Evolutionary conservation across 495 filamentous ascomycete genomes (phyloP).

Genomic region (Letharia lupina): DNA sequence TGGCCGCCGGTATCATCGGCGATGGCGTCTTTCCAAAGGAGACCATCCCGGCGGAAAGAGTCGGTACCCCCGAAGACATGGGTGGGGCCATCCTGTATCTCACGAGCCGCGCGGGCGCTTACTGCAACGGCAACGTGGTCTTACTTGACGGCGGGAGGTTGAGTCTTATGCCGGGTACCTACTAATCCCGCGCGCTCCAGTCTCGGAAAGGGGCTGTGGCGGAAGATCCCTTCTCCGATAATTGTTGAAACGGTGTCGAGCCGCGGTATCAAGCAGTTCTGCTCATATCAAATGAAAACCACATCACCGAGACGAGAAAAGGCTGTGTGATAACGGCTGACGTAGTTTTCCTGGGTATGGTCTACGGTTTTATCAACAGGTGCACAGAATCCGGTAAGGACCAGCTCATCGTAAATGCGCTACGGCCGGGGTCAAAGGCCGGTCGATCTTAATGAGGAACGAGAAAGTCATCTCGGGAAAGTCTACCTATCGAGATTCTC

Average conservation of each 20-base stretch:
- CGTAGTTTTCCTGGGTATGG: too few species aligned
- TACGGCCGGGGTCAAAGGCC: too few species aligned
- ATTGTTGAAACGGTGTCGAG: neutral
- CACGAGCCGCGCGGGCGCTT: slow-evolving; percentile 51
- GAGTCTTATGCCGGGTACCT: slow-evolving; percentile 37
- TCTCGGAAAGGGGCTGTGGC: neutral
- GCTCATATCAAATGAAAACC: too few species aligned
- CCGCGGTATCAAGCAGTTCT: neutral
- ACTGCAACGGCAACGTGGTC: slow-evolving; percentile 49
- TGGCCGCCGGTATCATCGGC: slow-evolving; percentile 43
- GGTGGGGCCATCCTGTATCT: slow-evolving; percentile 54
- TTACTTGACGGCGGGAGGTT: slow-evolving; percentile 52
- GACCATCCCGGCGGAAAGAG: slow-evolving; percentile 41
- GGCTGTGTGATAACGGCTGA: neutral
- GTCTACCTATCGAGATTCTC: too few species aligned
- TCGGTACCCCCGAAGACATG: slow-evolving; percentile 53
- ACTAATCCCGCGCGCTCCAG: slow-evolving; percentile 26
- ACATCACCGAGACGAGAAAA: neutral
- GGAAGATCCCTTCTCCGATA: neutral
- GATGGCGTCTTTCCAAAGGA: slow-evolving; percentile 30
- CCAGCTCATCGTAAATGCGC: too few species aligned
- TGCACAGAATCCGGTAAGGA: too few species aligned
- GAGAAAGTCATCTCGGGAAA: too few species aligned
- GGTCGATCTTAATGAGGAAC: too few species aligned
- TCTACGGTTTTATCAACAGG: too few species aligned